Evolutionary conservation across 768 basidiomycete species (phyloP), one percentile per base, ranked within the genome.

Genomic region (Phaeotremella fagi): DNA sequence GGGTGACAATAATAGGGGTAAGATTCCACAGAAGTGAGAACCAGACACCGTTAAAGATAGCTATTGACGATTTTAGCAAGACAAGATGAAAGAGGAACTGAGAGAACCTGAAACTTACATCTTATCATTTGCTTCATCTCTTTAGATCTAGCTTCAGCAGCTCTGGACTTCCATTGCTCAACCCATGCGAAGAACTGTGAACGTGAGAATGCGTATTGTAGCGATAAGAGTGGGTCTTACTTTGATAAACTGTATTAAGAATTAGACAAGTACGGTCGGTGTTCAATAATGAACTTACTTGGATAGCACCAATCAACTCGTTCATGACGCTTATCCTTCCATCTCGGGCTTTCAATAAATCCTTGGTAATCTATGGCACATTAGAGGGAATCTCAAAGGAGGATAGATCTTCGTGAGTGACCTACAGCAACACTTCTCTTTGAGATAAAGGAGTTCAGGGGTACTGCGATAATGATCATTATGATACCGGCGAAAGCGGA

Each of bases 181-280:
- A 87, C 85, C 80, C 86, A 88, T 1, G 86, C 86, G 56, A 88
- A 88, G 78, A 88, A 87, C 71, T 88, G 82, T 52, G 48, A 24
- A 9, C n/a, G 42, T 23, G 18, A n/a, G 2, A 14, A 24, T 3
- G 1, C 11, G 9, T 4, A 36, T 28, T 15, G 16, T 15, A 26
- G 12, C 11, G 18, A 3, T 26, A 38, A 47, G 3, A 35, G 42
- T 25, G 44, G 16, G 14, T 51, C 77, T 61, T 62, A 83, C 85
- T 85, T 85, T 85, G 85, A 86, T 87, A 66, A 82, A 85, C 66
- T 23, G 23, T 26, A 45, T 9, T 44, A n/a, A 18, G 24, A 36
- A 43, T 15, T 23, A n/a, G 24, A n/a, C 22, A 24, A 22, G 11
- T 41, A 24, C 23, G 23, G 22, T 31, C n/a, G 12, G 5, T 24